These are phyloP conservation scores for Hebeloma cylindrosporum DNA, from an alignment of 768 basidiomycete genomes.

Conservation along the genomic window DNA sequence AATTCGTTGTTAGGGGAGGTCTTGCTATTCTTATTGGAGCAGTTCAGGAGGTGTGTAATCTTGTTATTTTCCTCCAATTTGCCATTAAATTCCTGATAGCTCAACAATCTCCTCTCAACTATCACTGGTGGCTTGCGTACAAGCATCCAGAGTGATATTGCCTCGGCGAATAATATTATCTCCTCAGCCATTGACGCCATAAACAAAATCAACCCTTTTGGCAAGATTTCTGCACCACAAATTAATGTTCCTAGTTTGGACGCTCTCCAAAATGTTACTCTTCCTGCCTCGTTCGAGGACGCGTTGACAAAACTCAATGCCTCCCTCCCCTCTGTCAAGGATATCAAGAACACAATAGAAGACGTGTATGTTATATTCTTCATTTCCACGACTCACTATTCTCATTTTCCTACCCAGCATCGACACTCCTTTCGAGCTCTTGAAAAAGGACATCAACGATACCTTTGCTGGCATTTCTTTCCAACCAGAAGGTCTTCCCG, in stretches of 20 bases:
- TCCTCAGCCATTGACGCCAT: constrained; percentile 60
- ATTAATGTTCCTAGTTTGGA: constrained; percentile 76
- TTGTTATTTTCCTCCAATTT: neutral
- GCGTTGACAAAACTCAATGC: constrained; percentile 75
- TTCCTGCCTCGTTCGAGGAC: constrained; percentile 76
- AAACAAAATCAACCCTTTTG: constrained; percentile 77
- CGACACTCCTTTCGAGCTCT: constrained; percentile 81
- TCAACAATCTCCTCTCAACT: constrained; percentile 65
- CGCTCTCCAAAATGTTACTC: constrained; percentile 71
- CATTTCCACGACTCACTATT: constrained; percentile 3
- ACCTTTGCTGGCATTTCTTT: constrained; percentile 77
- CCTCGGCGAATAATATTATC: constrained; percentile 67
- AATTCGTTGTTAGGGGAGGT: constrained; percentile 82
- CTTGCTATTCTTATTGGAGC: constrained; percentile 79
- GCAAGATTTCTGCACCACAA: constrained; percentile 65
- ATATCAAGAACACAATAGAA: constrained; percentile 68
- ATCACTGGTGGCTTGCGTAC: constrained; percentile 63
- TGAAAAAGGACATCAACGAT: constrained; percentile 88
- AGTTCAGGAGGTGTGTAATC: constrained; percentile 65
- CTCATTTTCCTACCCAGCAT: constrained; percentile 44
- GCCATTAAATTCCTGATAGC: constrained; percentile 39
- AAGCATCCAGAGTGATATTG: constrained; percentile 70
- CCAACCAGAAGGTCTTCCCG: constrained; percentile 69
- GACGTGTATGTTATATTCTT: constrained; percentile 52
- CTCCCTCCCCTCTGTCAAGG: constrained; percentile 75